Percentiles rank a stretch among this genome's conserved stretches.
Conservation (phyloP, 768 basidiomycete species). For the Cystobasidiopsis lactophilus region DNA sequence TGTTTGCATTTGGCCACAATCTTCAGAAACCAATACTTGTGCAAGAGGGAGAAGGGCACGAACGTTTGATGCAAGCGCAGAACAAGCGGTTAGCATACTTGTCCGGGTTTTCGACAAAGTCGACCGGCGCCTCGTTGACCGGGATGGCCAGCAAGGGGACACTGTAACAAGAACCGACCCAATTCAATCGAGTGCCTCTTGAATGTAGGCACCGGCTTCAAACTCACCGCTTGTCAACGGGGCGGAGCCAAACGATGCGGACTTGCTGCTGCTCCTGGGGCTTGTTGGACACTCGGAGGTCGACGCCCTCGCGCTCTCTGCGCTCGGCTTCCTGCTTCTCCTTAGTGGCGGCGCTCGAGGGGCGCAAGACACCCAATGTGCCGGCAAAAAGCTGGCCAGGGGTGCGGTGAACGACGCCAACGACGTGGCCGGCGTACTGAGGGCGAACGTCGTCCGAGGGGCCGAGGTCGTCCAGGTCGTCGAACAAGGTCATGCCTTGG, state of each 20-base stretch:
- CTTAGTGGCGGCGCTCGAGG: conserved; percentile 89
- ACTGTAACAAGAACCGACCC: too few relatives aligned
- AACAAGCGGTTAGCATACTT: conserved; percentile 74
- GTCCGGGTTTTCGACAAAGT: conserved; percentile 89
- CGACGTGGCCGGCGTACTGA: conserved; percentile 94
- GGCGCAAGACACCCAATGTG: conserved; percentile 78
- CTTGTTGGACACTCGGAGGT: conserved; percentile 37
- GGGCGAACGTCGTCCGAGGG: conserved; percentile 97
- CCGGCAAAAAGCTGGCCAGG: conserved; percentile 96
- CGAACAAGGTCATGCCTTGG: conserved; percentile 85
- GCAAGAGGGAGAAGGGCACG: too few relatives aligned
- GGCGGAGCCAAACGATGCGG: conserved; percentile 94
- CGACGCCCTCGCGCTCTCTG: conserved; percentile 85
- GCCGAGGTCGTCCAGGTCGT: conserved; percentile 99
- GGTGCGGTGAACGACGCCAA: conserved; percentile 98
- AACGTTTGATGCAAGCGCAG: conserved; percentile 95
- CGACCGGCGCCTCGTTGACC: conserved; percentile 84
- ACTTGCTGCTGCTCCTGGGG: not conserved
- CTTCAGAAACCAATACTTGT: conserved; percentile 31
- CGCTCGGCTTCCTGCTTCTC: conserved; percentile 97
- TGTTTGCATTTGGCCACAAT: conserved; percentile 21
- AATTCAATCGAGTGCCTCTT: not conserved
- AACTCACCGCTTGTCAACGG: conserved; percentile 65
- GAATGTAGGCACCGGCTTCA: not conserved
- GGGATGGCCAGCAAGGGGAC: conserved; percentile 97